Percentiles rank a stretch among this genome's conserved stretches.
phyloP scores from a whole-genome alignment of 148 eudicot species.

The Rhododendron simsii region DNA sequence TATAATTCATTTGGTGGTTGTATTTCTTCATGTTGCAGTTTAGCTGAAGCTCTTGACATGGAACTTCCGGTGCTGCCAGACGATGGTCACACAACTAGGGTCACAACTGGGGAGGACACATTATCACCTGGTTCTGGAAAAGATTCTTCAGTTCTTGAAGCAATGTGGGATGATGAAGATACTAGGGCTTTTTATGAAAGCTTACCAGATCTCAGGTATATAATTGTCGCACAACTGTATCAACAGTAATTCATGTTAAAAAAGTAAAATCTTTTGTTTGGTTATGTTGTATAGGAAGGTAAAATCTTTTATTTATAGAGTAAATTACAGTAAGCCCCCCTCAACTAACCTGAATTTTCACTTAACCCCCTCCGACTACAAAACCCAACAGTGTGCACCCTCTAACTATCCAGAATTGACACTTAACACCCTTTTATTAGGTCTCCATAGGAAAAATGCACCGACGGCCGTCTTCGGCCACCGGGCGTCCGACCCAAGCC shows the following conservation, averaged over 20 bases:
- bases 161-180: slow-evolving; percentile 98
- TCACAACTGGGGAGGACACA: slow-evolving; percentile 75
- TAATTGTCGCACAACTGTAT: neutral
- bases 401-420: no score
- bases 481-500: no score
- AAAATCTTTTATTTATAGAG: no score
- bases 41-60: slow-evolving; percentile 98
- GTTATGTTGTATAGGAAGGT: no score
- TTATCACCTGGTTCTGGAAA: slow-evolving; percentile 57
- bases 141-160: slow-evolving; percentile 71
- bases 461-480: no score
- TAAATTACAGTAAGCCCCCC: no score
- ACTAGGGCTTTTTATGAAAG: slow-evolving; percentile 89
- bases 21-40: slow-evolving; percentile 32
- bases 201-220: slow-evolving; percentile 95
- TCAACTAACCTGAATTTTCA: no score
- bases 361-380: no score
- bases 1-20: neutral
- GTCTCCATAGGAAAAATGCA: no score
- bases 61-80: slow-evolving; percentile 97
- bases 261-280: neutral
- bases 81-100: slow-evolving; percentile 92
- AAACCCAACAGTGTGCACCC: no score
- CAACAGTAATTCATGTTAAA: neutral
- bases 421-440: no score